A percentile compares a stretch with the other conserved stretches of the same genome.
Evolutionary conservation across 208 protist genomes (phyloP).

Genomic region (Willaertia magna): DNA sequence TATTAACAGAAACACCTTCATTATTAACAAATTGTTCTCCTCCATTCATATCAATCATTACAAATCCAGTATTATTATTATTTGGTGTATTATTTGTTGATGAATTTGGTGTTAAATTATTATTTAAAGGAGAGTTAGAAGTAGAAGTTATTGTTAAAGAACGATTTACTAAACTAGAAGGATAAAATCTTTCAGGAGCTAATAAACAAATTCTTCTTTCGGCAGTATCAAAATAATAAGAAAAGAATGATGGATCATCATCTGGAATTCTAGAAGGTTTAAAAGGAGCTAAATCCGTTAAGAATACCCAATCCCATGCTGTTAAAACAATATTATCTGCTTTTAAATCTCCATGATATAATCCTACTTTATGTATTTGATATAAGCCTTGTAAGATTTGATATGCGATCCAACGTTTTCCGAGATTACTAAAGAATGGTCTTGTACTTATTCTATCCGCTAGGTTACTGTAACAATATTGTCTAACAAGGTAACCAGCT

Average conservation of each 20-base stretch:
- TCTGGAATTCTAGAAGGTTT: constrained; percentile 51
- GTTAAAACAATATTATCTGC: constrained; percentile 58
- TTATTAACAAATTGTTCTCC: no score
- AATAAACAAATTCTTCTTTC: constrained; percentile 57
- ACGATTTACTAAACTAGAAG: no score
- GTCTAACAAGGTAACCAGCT: constrained; percentile 1
- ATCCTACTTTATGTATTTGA: constrained; percentile 9
- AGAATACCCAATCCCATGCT: constrained; percentile 44
- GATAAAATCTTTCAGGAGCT: constrained; percentile 62
- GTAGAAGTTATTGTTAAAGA: background rate
- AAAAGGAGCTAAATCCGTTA: constrained; percentile 64
- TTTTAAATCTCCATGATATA: constrained; percentile 70
- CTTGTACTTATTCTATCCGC: constrained; percentile 1
- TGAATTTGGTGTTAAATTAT: background rate
- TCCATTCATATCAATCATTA: background rate
- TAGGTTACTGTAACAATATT: background rate
- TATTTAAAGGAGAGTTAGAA: background rate
- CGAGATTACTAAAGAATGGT: background rate
- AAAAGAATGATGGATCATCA: constrained; percentile 55
- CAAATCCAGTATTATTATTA: background rate
- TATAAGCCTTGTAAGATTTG: background rate
- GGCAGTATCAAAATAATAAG: constrained; percentile 69
- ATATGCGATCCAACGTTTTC: constrained; percentile 7
- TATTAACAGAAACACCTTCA: no score
- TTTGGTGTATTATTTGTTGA: no score